A percentile compares a stretch with the other conserved stretches of the same genome.
phyloP scores from a whole-genome alignment of 1,284 basidiomycete genomes.

The Ustilago vetiveriae region DNA sequence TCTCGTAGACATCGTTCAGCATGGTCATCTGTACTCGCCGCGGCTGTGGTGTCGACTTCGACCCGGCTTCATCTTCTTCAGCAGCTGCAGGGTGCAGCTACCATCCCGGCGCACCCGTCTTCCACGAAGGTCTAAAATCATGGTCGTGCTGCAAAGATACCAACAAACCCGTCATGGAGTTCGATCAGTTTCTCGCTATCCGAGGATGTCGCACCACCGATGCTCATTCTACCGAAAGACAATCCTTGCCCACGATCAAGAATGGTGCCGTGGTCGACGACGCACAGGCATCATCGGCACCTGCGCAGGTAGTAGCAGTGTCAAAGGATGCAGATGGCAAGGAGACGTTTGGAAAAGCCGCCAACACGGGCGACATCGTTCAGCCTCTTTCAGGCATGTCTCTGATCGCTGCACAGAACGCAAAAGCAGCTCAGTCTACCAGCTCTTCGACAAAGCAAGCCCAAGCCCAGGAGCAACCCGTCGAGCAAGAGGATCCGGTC shows the following conservation, averaged over 20 bases:
- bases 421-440: conserved; percentile 12
- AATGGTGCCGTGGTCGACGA: conserved; percentile 35
- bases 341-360: conserved; percentile 32
- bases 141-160: conserved; percentile 66
- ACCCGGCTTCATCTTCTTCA: conserved; percentile 15
- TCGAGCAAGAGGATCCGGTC: conserved; percentile 37
- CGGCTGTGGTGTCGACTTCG: conserved; percentile 61
- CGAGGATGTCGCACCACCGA: conserved; percentile 52
- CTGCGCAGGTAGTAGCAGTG: neutral
- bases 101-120: conserved; percentile 65
- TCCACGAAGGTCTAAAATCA: conserved; percentile 66
- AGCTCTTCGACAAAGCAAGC: conserved; percentile 7
- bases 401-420: conserved; percentile 39
- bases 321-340: conserved; percentile 37
- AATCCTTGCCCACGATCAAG: conserved; percentile 38
- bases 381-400: conserved; percentile 41
- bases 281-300: conserved; percentile 12
- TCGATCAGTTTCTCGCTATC: conserved; percentile 64
- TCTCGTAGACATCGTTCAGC: no score
- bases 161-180: conserved; percentile 66
- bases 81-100: conserved; percentile 41
- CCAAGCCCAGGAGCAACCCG: conserved; percentile 9
- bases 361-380: conserved; percentile 11
- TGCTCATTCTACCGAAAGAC: conserved; percentile 54
- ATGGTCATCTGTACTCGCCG: conserved; percentile 64